These are phyloP conservation scores for Lactarius hengduanensis DNA, from an alignment of 768 basidiomycete species.

Conservation along the genomic window DNA sequence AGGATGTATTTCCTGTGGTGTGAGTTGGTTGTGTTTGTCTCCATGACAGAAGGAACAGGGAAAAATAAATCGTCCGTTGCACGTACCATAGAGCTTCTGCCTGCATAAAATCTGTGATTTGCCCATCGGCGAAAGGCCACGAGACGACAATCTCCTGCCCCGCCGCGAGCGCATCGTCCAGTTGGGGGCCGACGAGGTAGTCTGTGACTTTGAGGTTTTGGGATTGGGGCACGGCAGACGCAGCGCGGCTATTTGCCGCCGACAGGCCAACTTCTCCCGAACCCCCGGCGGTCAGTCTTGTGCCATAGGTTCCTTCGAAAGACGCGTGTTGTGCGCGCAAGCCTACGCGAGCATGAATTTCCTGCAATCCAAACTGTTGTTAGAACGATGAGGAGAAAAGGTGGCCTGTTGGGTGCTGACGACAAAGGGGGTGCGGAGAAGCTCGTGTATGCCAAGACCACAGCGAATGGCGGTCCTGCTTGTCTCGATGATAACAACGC, in stretches of 20 bases:
- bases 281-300: constrained; percentile 38
- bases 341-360: constrained; percentile 78
- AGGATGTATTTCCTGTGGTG: constrained; percentile 76
- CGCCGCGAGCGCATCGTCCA: constrained; percentile 75
- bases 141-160: constrained; percentile 73
- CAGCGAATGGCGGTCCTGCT: constrained; percentile 68
- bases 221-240: constrained; percentile 46
- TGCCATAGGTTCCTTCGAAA: constrained; percentile 21
- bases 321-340: constrained; percentile 42
- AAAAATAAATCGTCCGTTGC: neutral
- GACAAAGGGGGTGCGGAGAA: constrained; percentile 70
- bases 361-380: constrained; percentile 44
- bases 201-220: constrained; percentile 58
- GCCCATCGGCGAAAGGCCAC: constrained; percentile 79
- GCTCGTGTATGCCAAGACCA: constrained; percentile 76
- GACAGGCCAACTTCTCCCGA: constrained; percentile 34
- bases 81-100: constrained; percentile 88
- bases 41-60: neutral
- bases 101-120: constrained; percentile 75
- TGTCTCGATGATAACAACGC: constrained; percentile 78
- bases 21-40: neutral
- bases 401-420: constrained; percentile 43
- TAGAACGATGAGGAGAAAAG: constrained; percentile 15
- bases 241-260: constrained; percentile 49
- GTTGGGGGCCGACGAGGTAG: constrained; percentile 76